These are phyloP conservation scores for Didymella pomorum DNA, from an alignment of 2,329 filamentous ascomycete species.

Conservation along the genomic window DNA sequence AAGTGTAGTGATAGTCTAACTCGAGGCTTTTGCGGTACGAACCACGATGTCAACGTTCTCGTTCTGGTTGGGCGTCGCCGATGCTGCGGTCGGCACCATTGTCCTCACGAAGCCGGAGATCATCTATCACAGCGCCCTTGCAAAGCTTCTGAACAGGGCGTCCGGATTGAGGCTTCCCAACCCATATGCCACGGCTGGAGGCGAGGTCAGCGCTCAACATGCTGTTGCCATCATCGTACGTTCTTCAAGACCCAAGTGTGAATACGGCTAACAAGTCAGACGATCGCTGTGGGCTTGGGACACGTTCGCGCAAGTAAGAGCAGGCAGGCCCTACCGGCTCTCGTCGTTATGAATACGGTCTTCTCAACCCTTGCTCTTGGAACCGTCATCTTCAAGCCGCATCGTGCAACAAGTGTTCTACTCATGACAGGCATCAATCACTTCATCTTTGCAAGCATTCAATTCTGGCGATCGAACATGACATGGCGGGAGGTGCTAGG, in stretches of 20 bases:
- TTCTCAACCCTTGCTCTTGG: constrained; percentile 25
- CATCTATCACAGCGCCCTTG: constrained; percentile 28
- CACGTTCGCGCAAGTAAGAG: constrained; percentile 24
- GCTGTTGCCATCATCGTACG: constrained; percentile 27
- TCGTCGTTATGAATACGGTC: constrained; percentile 25
- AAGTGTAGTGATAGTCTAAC: neutral
- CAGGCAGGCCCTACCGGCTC: constrained; percentile 15
- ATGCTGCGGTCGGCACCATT: constrained; percentile 24
- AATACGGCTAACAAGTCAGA: constrained; percentile 7
- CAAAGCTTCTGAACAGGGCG: constrained; percentile 11
- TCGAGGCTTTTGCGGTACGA: neutral
- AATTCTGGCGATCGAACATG: constrained; percentile 9
- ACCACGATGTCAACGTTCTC: constrained; percentile 23
- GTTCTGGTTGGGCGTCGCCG: constrained; percentile 29
- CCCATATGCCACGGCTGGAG: constrained; percentile 20
- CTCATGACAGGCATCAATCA: constrained; percentile 30
- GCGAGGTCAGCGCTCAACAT: constrained; percentile 24
- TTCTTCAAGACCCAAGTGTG: neutral
- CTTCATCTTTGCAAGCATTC: constrained; percentile 21
- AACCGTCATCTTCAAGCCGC: constrained; percentile 23
- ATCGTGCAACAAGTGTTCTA: constrained; percentile 24
- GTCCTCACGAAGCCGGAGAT: constrained; percentile 28
- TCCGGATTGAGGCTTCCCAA: constrained; percentile 25
- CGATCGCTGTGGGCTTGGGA: constrained; percentile 24
- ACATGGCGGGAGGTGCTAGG: constrained; percentile 5